Evolutionary conservation across 768 basidiomycete genomes (phyloP).

Genomic region (Polyporus arcularius): DNA sequence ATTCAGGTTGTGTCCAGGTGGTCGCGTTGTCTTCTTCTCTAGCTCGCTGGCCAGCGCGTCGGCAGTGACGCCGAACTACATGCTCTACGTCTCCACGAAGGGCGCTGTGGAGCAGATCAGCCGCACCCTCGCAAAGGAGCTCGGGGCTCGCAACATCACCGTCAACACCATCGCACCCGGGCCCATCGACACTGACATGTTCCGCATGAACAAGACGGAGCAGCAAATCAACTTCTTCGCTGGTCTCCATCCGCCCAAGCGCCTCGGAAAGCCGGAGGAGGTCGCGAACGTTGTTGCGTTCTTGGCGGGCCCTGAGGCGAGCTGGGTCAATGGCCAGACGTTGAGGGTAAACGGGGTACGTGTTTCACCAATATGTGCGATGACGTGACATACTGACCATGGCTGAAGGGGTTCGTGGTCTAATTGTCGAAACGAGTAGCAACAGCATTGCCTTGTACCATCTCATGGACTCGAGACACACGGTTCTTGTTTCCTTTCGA

Average conservation of each 20-base stretch:
- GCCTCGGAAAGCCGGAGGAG: constrained; percentile 53
- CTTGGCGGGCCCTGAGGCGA: constrained; percentile 50
- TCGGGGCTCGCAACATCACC: constrained; percentile 53
- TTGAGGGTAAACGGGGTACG: constrained; percentile 56
- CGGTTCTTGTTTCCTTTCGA: too few species aligned
- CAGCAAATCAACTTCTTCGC: constrained; percentile 47
- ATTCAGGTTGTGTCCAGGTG: constrained; percentile 32
- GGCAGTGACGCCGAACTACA: constrained; percentile 45
- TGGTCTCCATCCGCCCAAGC: constrained; percentile 45
- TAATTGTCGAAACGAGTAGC: too few species aligned
- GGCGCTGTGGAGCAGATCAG: constrained; percentile 61
- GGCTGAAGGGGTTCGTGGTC: too few species aligned
- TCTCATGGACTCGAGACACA: too few species aligned
- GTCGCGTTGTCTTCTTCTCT: constrained; percentile 60
- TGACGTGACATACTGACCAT: too few species aligned
- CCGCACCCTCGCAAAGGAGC: constrained; percentile 59
- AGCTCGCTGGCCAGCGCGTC: constrained; percentile 48
- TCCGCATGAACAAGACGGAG: constrained; percentile 55
- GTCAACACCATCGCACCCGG: constrained; percentile 61
- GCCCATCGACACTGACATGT: constrained; percentile 55
- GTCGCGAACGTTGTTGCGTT: constrained; percentile 56
- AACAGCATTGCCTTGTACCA: too few species aligned
- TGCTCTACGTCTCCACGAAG: constrained; percentile 57
- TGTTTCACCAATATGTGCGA: too few species aligned
- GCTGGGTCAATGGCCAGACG: constrained; percentile 61